Conservation (phyloP, 164 flowering plant genomes). For the Vitis rupestris region DNA sequence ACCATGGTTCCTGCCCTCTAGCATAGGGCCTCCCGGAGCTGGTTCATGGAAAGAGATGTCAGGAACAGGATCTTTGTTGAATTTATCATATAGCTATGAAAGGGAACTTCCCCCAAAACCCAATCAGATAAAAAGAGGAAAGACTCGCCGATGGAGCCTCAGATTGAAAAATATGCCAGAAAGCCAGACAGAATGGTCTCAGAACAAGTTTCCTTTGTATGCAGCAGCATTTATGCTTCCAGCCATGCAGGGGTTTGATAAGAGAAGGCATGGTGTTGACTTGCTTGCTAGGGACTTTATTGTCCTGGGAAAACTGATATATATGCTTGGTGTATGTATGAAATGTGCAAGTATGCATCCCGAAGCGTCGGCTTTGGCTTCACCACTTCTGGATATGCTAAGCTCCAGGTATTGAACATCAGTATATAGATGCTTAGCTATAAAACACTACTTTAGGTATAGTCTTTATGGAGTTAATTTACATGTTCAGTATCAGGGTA, state of each 20-base stretch:
- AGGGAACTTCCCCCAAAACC: slow-evolving; percentile 75
- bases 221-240: slow-evolving; percentile 99
- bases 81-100: slow-evolving; percentile 73
- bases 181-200: slow-evolving; percentile 48
- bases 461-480: neutral
- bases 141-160: slow-evolving; percentile 81
- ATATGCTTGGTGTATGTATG: slow-evolving; percentile 94
- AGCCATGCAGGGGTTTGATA: slow-evolving; percentile 91
- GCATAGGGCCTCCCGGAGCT: slow-evolving; percentile 72
- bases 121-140: slow-evolving; percentile 61
- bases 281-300: slow-evolving; percentile 86
- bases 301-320: slow-evolving; percentile 86
- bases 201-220: slow-evolving; percentile 79
- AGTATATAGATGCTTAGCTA: neutral
- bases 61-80: slow-evolving; percentile 52
- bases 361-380: slow-evolving; percentile 86
- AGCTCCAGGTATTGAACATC: slow-evolving; percentile 63
- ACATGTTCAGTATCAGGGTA: neutral
- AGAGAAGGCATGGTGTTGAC: slow-evolving; percentile 95
- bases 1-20: slow-evolving; percentile 84
- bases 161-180: slow-evolving; percentile 36
- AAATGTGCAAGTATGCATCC: slow-evolving; percentile 94
- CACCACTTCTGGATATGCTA: slow-evolving; percentile 78
- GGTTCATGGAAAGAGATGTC: slow-evolving; percentile 84
- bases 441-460: neutral